Percentiles rank a stretch among this genome's conserved stretches.
phyloP scores from a whole-genome alignment of 805 yeast species.

The Suhomyces emberorum region DNA sequence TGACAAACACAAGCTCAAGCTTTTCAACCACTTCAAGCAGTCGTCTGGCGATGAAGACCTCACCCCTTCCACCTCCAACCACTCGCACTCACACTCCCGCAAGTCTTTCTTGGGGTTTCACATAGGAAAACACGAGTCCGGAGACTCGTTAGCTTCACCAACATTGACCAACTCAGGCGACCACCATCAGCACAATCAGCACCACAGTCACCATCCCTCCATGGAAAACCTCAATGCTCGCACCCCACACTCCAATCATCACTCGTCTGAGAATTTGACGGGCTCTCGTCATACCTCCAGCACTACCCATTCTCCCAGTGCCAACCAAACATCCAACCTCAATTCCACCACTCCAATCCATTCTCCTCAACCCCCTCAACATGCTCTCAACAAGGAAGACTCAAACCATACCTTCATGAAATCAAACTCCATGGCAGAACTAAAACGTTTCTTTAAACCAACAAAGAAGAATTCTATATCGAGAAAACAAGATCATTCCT shows the following conservation, averaged over 20 bases:
- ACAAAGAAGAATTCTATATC: conserved; percentile 28
- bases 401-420: conserved; percentile 32
- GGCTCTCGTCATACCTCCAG: background rate
- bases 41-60: conserved; percentile 18
- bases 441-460: conserved; percentile 71
- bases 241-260: conserved; percentile 1
- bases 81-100: conserved; percentile 23
- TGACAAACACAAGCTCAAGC: conserved; percentile 42
- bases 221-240: conserved; percentile 3
- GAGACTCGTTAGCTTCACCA: conserved; percentile 35
- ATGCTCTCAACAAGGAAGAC: conserved; percentile 8
- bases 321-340: background rate
- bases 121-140: conserved; percentile 41
- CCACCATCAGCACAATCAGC: conserved; percentile 13
- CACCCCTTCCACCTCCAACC: conserved; percentile 32
- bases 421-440: conserved; percentile 60
- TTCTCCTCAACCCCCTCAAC: conserved; percentile 11
- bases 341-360: conserved; percentile 2
- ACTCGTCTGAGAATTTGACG: background rate
- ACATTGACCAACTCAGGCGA: conserved; percentile 32
- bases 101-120: conserved; percentile 38
- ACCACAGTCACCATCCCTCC: conserved; percentile 7
- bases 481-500: conserved; percentile 10
- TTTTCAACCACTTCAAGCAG: conserved; percentile 38
- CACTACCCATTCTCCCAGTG: background rate